Conservation (phyloP, 371 early-diverging fungal species). For the Mucor sp. region DNA sequence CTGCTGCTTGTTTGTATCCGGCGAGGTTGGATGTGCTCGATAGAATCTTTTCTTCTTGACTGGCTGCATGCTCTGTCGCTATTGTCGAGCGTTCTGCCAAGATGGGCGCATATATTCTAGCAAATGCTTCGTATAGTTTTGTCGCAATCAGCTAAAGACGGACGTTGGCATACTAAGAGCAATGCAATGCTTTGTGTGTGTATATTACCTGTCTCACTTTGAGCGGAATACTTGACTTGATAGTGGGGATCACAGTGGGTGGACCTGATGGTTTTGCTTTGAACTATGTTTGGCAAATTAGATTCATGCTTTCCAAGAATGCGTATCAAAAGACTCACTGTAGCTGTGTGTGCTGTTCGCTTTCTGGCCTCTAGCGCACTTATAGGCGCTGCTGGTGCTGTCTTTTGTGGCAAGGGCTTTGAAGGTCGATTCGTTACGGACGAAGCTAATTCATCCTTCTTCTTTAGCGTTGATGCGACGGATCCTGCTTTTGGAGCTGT, state of each 20-base stretch:
- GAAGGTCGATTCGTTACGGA: background rate
- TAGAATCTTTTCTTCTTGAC: conserved; percentile 36
- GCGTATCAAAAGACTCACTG: conserved; percentile 1
- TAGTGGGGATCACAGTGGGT: conserved; percentile 34
- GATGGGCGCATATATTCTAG: conserved; percentile 36
- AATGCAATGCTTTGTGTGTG: background rate
- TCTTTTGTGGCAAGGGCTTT: background rate
- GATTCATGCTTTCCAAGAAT: no score
- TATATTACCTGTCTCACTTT: conserved; percentile 38
- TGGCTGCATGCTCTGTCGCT: conserved; percentile 35
- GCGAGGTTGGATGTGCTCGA: conserved; percentile 28
- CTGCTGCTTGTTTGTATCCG: conserved; percentile 55
- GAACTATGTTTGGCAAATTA: background rate
- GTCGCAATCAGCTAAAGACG: conserved; percentile 28
- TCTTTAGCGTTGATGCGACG: background rate
- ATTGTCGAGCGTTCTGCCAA: conserved; percentile 7
- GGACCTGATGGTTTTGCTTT: conserved; percentile 26
- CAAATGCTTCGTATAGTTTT: conserved; percentile 40
- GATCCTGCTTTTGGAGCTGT: background rate
- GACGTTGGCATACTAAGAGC: background rate
- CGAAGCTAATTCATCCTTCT: background rate
- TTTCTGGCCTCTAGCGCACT: background rate
- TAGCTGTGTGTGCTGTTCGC: conserved; percentile 17
- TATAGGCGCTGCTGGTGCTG: background rate
- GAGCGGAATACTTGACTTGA: conserved; percentile 31